Evolutionary conservation across 768 basidiomycete species (phyloP).

Genomic region (Phanerodontia chrysosporium): DNA sequence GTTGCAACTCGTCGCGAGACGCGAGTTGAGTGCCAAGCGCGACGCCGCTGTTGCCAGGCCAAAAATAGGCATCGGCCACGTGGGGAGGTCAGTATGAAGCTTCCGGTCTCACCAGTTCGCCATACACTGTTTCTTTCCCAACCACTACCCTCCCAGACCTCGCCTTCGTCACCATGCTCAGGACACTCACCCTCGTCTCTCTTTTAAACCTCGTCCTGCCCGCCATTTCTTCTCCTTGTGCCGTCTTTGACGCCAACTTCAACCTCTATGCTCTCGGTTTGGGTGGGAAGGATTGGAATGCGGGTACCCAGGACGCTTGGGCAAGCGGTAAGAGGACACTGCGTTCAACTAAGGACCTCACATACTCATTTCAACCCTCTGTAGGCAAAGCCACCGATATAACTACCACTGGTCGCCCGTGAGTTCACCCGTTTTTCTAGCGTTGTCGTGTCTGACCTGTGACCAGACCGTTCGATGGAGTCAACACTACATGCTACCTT

Average conservation of each 20-base stretch:
- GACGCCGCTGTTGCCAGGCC: neutral
- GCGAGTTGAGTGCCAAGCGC: neutral
- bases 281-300: slow-evolving; percentile 78
- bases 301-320: slow-evolving; percentile 72
- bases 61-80: neutral
- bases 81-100: neutral
- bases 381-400: slow-evolving; percentile 62
- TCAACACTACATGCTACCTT: slow-evolving; percentile 67
- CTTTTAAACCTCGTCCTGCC: slow-evolving; percentile 43
- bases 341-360: too few relatives aligned
- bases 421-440: slow-evolving; percentile 26
- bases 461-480: slow-evolving; percentile 58
- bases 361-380: too few relatives aligned
- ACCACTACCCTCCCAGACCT: neutral
- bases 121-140: neutral
- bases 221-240: slow-evolving; percentile 50
- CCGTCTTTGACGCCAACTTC: slow-evolving; percentile 76
- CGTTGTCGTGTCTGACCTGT: slow-evolving; percentile 1
- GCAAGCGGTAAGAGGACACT: slow-evolving; percentile 45
- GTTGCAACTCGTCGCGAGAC: too few relatives aligned
- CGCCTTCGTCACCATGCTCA: slow-evolving; percentile 28
- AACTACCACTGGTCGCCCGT: slow-evolving; percentile 76
- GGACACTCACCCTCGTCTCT: slow-evolving; percentile 43
- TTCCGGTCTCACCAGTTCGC: neutral
- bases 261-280: slow-evolving; percentile 86